Evolutionary conservation across 2,329 filamentous ascomycete genomes (phyloP).

Genomic region (Xylariaceae sp.): DNA sequence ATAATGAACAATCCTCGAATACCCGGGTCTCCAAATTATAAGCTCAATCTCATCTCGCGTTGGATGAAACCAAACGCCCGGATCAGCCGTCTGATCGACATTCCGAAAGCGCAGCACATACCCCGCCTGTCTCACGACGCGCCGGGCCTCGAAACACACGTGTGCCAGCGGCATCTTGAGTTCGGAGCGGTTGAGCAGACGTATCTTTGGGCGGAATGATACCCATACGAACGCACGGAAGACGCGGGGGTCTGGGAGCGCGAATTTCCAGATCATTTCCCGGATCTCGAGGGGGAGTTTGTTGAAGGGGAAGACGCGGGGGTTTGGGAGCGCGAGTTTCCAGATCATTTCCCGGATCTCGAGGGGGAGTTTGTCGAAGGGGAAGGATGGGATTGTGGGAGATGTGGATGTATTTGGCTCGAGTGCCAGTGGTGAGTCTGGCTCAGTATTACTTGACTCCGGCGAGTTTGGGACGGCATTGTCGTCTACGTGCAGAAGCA

Average conservation of each 20-base stretch:
- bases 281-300: constrained; percentile 28
- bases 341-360: constrained; percentile 31
- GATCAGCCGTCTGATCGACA: constrained; percentile 25
- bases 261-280: constrained; percentile 29
- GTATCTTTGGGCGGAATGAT: constrained; percentile 24
- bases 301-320: constrained; percentile 15
- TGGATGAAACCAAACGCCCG: constrained; percentile 29
- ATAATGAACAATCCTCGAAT: constrained; percentile 12
- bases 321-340: constrained; percentile 24
- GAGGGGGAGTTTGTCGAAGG: constrained; percentile 24
- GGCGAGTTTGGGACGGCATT: background rate
- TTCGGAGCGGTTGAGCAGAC: constrained; percentile 23
- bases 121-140: constrained; percentile 24
- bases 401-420: background rate
- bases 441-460: background rate
- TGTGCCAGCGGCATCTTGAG: constrained; percentile 26
- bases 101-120: constrained; percentile 28
- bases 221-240: constrained; percentile 27
- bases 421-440: background rate
- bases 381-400: constrained; percentile 1
- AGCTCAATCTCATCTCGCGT: constrained; percentile 24
- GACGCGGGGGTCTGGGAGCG: constrained; percentile 24
- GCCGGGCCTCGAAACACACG: constrained; percentile 28
- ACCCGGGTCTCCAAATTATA: constrained; percentile 27
- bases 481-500: background rate